Percentiles rank a stretch among this genome's conserved stretches.
These are phyloP conservation scores for Boletus rex-veris DNA, from an alignment of 768 basidiomycete genomes.

Conservation along the genomic window DNA sequence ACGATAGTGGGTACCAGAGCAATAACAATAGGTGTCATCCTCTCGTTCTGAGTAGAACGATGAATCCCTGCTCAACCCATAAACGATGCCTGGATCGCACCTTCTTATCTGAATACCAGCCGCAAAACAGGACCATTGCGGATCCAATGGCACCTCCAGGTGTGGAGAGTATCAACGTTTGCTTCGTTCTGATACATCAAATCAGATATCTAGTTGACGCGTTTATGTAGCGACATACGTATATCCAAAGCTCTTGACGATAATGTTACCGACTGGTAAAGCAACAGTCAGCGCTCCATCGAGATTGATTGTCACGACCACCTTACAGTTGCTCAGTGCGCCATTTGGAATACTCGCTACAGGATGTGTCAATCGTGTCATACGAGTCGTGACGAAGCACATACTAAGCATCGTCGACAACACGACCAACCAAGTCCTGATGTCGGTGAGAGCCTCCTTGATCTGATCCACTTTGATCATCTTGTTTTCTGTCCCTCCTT, in stretches of 20 bases:
- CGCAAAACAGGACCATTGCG: constrained; percentile 47
- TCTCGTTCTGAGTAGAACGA: constrained; percentile 40
- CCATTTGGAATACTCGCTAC: constrained; percentile 67
- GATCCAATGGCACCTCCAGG: constrained; percentile 53
- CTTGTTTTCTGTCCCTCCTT: constrained; percentile 62
- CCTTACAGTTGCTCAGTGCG: constrained; percentile 57
- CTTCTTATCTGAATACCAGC: constrained; percentile 66
- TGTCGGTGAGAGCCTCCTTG: constrained; percentile 52
- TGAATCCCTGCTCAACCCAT: not conserved
- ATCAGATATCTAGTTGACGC: not conserved
- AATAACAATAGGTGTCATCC: constrained; percentile 60
- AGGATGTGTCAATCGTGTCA: not conserved
- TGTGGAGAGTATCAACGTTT: constrained; percentile 48
- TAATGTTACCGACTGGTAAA: constrained; percentile 52
- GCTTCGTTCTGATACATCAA: constrained; percentile 44
- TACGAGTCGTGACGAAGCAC: constrained; percentile 15
- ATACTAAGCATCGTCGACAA: constrained; percentile 55
- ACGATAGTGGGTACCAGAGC: constrained; percentile 57
- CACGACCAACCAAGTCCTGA: constrained; percentile 61
- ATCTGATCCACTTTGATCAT: constrained; percentile 56
- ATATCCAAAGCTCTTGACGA: constrained; percentile 63
- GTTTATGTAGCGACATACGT: constrained; percentile 38
- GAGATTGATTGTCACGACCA: not conserved
- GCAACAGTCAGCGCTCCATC: not conserved
- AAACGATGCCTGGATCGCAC: constrained; percentile 25